Base-by-base conservation (phyloP, 495 filamentous ascomycete genomes). In the Parachaetomium inaequale region DNA sequence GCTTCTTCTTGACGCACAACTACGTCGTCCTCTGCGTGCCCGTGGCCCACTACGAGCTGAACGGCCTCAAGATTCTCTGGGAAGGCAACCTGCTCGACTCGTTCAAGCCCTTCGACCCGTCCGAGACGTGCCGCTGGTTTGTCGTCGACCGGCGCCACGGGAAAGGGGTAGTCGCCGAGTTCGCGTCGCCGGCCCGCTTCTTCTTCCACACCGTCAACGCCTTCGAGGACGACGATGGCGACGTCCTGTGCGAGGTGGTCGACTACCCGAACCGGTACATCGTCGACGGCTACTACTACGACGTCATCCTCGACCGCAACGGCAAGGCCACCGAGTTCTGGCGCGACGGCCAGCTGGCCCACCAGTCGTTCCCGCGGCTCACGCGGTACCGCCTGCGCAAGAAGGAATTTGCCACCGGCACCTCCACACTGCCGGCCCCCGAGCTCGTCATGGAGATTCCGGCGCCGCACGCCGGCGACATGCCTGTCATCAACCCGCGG, bases 141-240 rank as follows among this genome's bases (percentile, higher is more conserved):
- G 78, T 93, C 4, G 70, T 93, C 43, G 88, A 92, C 65, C 80
- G 84, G 17, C 66, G 65, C 7, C 47, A 67, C 38, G 76, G 73
- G 8, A 67, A 74, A n/a, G 86, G 87, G 4, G 73, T 90, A 0
- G 78, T 89, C 1, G 84, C 78, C 6, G 79, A 72, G 19, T 88
- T 83, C 67, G 80, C 87, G 31, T 84, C 77, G 26, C 75, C 77
- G 0, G 79, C 86, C 0, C 86, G 87, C 58, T 93, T 91, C 76
- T 84, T 81, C 72, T 93, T 93, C 73, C 88, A 93, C 74, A 82
- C 85, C 6, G 76, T 90, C 66, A 93, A 93, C 65, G 82, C 88
- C 0, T 92, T 85, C 73, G 85, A 91, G 63, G 84, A 89, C 58
- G 59, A 53, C 0, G 59, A 73, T 12, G 72, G 72, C 1, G 61